Conservation (phyloP, 163 green algal species). For the Trebouxiophyceae sp. region DNA sequence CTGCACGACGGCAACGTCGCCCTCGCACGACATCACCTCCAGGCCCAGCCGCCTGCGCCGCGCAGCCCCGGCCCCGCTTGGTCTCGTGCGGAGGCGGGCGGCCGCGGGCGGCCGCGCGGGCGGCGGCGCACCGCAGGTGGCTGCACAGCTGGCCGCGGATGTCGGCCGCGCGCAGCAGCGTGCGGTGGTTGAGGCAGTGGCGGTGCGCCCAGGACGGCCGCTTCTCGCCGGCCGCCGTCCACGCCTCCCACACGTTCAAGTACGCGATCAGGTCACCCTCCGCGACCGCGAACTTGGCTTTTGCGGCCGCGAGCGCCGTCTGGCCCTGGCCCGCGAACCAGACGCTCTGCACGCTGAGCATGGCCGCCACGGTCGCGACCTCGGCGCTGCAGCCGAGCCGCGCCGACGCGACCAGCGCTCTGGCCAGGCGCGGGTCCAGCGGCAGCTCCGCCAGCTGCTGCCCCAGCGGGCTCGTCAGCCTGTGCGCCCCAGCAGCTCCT, state of each 20-base stretch:
- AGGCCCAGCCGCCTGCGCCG: slow-evolving; percentile 36
- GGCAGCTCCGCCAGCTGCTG: slow-evolving; percentile 69
- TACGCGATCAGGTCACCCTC: slow-evolving; percentile 79
- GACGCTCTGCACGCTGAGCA: slow-evolving; percentile 56
- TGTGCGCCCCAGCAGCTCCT: too few relatives aligned
- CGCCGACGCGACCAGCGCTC: slow-evolving; percentile 49
- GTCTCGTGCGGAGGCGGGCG: too few relatives aligned
- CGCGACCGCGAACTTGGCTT: slow-evolving; percentile 51
- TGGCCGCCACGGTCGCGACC: slow-evolving; percentile 61
- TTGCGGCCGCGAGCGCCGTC: slow-evolving; percentile 42
- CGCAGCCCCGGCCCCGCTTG: too few relatives aligned
- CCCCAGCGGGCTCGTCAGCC: slow-evolving; percentile 65
- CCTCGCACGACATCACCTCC: slow-evolving; percentile 23
- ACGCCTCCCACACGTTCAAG: slow-evolving; percentile 82
- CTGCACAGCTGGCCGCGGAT: slow-evolving; percentile 53
- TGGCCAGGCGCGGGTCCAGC: slow-evolving; percentile 61
- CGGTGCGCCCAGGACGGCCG: slow-evolving; percentile 20
- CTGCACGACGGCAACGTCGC: slow-evolving; percentile 29
- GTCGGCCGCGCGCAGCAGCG: slow-evolving; percentile 63
- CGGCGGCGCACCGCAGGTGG: slow-evolving; percentile 20
- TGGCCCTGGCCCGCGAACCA: slow-evolving; percentile 36
- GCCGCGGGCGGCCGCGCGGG: too few relatives aligned
- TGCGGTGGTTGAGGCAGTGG: slow-evolving; percentile 66
- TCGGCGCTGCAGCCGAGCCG: slow-evolving; percentile 67
- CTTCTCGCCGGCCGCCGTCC: slow-evolving; percentile 35